These are phyloP conservation scores for Rhodotorula sp. DNA, from an alignment of 1,284 basidiomycete genomes.

Conservation along the genomic window DNA sequence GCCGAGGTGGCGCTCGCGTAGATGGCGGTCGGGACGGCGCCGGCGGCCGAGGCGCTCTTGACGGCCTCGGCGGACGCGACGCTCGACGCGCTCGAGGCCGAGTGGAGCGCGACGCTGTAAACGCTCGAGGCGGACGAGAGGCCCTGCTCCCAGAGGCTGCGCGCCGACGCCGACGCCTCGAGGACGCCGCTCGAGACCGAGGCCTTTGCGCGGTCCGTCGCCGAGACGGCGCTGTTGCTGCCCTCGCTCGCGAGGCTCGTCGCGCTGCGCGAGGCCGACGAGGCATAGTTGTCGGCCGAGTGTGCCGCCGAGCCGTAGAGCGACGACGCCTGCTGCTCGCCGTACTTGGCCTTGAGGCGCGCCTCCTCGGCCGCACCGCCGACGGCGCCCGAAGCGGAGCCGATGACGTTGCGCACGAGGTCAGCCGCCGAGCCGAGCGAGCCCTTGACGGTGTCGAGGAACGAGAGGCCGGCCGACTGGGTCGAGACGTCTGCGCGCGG, in stretches of 20 bases:
- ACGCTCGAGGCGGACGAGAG: conserved; percentile 31
- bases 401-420: conserved; percentile 44
- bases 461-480: conserved; percentile 28
- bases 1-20: conserved; percentile 32
- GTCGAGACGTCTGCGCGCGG: conserved; percentile 38
- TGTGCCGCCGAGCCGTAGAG: conserved; percentile 27
- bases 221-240: background rate
- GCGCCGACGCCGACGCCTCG: conserved; percentile 30
- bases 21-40: conserved; percentile 16
- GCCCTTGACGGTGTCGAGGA: conserved; percentile 39
- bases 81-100: conserved; percentile 32
- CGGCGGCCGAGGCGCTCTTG: background rate
- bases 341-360: conserved; percentile 45
- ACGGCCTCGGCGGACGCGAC: conserved; percentile 26
- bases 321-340: conserved; percentile 31
- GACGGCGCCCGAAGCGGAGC: conserved; percentile 22
- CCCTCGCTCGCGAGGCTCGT: background rate
- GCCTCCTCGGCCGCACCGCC: conserved; percentile 43
- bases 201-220: conserved; percentile 19
- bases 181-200: conserved; percentile 27
- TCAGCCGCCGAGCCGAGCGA: conserved; percentile 42
- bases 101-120: conserved; percentile 28
- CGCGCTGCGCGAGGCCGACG: conserved; percentile 16
- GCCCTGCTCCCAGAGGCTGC: conserved; percentile 22
- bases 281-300: conserved; percentile 10